Percentiles rank a stretch among this genome's conserved stretches.
Conservation (phyloP, 2,329 filamentous ascomycete species). For the Paramyrothecium sp. region DNA sequence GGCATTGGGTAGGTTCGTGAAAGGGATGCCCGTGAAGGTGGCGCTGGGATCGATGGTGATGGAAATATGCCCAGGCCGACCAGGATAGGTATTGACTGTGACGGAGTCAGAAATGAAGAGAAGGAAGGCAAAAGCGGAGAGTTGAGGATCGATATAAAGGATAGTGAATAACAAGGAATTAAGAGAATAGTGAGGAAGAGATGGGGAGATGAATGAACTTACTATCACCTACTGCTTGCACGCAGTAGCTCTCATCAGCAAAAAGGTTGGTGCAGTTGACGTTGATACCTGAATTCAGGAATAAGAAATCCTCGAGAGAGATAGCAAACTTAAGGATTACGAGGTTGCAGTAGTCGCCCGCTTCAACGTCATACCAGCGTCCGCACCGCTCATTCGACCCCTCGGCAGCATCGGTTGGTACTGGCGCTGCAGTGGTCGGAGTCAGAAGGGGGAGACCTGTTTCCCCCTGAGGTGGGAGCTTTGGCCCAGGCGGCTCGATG, state of each 20-base stretch:
- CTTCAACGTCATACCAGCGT: background rate
- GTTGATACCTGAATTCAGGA: slow-evolving; percentile 29
- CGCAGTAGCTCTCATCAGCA: slow-evolving; percentile 26
- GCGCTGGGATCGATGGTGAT: background rate
- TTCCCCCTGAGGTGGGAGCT: background rate
- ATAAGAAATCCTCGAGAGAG: slow-evolving; percentile 26
- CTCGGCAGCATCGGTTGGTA: background rate
- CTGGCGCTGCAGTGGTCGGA: background rate
- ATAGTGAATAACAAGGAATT: background rate
- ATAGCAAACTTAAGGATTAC: slow-evolving; percentile 17
- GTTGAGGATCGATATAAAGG: too few relatives aligned
- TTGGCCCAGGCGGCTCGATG: background rate
- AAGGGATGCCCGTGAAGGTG: background rate
- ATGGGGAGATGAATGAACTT: background rate
- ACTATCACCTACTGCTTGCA: slow-evolving; percentile 14
- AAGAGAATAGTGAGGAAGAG: background rate
- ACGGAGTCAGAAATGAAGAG: background rate
- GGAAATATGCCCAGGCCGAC: background rate
- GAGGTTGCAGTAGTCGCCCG: background rate
- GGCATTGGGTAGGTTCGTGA: background rate
- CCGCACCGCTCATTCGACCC: background rate
- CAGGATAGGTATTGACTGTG: background rate
- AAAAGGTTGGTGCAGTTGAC: slow-evolving; percentile 30
- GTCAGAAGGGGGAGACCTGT: background rate
- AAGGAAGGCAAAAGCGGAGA: too few relatives aligned